Evolutionary conservation across 2,329 filamentous ascomycete species (phyloP).

Genomic region (Rhynchosporium graminicola): DNA sequence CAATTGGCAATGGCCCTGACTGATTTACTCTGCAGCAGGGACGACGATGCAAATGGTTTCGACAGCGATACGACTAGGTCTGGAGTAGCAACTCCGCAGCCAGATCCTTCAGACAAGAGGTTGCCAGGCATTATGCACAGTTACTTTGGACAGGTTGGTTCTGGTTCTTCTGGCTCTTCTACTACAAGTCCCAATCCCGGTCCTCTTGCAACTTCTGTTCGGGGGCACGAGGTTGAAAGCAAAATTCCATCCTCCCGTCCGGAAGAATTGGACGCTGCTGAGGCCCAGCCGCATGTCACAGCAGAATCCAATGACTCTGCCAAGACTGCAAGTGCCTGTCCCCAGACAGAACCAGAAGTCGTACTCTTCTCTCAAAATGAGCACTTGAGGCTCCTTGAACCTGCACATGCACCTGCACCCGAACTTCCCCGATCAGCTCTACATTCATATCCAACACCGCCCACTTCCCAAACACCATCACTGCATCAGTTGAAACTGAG

Average conservation of each 20-base stretch:
- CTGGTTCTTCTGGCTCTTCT: slow-evolving; percentile 59
- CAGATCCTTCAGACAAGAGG: slow-evolving; percentile 92
- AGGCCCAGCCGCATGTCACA: slow-evolving; percentile 33
- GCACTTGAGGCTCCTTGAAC: slow-evolving; percentile 27
- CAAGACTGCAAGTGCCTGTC: slow-evolving; percentile 32
- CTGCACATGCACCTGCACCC: slow-evolving; percentile 29
- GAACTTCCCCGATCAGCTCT: slow-evolving; percentile 27
- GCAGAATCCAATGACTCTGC: slow-evolving; percentile 32
- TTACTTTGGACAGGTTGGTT: slow-evolving; percentile 99
- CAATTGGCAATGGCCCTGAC: slow-evolving; percentile 31
- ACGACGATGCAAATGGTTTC: slow-evolving; percentile 74
- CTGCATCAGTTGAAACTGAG: slow-evolving; percentile 47
- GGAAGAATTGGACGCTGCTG: slow-evolving; percentile 30
- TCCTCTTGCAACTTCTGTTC: slow-evolving; percentile 37
- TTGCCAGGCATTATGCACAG: slow-evolving; percentile 91
- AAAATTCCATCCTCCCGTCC: slow-evolving; percentile 28
- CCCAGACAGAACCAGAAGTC: slow-evolving; percentile 31
- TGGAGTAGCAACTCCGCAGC: slow-evolving; percentile 88
- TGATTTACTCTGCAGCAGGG: slow-evolving; percentile 41
- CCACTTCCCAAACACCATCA: slow-evolving; percentile 51
- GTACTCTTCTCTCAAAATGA: slow-evolving; percentile 32
- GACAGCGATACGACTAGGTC: slow-evolving; percentile 87
- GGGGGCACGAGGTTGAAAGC: slow-evolving; percentile 30
- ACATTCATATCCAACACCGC: slow-evolving; percentile 59
- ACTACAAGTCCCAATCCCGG: slow-evolving; percentile 37